These are phyloP conservation scores for Ophiostoma perfectum DNA, from an alignment of 2,329 filamentous ascomycete species.

Conservation along the genomic window DNA sequence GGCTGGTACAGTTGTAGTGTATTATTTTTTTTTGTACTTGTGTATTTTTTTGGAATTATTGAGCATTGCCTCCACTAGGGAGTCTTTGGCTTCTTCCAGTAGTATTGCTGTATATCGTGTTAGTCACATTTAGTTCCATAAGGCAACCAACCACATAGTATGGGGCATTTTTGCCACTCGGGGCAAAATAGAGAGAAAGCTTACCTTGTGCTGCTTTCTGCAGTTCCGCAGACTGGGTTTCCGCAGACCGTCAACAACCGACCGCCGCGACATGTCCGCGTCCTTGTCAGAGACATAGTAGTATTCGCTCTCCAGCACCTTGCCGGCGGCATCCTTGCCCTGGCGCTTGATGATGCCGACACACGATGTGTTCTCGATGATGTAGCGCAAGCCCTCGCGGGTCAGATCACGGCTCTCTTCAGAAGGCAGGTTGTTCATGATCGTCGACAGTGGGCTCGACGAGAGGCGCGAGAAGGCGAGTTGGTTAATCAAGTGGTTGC, in stretches of 20 bases:
- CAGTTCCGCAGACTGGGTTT: conserved; percentile 87
- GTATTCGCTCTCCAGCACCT: conserved; percentile 89
- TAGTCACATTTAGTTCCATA: conserved; percentile 4
- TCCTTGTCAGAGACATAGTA: conserved; percentile 93
- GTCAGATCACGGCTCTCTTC: conserved; percentile 56
- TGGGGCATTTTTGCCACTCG: conserved; percentile 8
- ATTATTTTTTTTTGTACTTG: background rate
- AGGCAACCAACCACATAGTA: background rate
- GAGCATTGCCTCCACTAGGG: conserved; percentile 13
- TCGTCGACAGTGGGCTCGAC: conserved; percentile 82
- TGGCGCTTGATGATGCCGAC: conserved; percentile 84
- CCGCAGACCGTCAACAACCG: conserved; percentile 77
- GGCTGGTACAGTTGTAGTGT: background rate
- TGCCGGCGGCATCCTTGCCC: conserved; percentile 93
- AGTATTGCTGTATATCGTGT: conserved; percentile 20
- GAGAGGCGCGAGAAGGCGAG: conserved; percentile 90
- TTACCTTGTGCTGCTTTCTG: conserved; percentile 95
- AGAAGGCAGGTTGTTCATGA: conserved; percentile 76
- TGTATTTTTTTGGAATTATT: background rate
- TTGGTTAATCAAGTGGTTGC: conserved; percentile 91
- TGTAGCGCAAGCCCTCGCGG: conserved; percentile 58
- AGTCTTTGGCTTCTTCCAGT: conserved; percentile 22
- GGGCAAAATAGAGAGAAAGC: conserved; percentile 27
- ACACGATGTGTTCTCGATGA: conserved; percentile 70
- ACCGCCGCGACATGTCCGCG: conserved; percentile 67